Conservation (phyloP, 192 early-diverging fungal genomes). For the Geranomyces variabilis region DNA sequence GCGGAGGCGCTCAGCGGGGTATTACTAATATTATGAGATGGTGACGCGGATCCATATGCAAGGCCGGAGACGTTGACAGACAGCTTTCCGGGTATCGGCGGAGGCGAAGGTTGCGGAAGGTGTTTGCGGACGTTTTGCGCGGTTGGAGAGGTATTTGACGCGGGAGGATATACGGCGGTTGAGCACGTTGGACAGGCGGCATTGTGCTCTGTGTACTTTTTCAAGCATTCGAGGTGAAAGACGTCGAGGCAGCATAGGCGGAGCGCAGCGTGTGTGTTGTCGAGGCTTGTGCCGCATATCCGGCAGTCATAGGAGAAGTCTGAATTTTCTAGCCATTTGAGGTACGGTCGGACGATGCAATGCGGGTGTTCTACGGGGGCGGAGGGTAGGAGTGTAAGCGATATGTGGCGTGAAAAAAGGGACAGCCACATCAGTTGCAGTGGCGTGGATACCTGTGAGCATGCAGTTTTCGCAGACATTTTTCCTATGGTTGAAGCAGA, state of each 20-base stretch:
- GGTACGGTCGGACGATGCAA: conserved; percentile 51
- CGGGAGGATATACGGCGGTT: not conserved
- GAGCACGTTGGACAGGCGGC: conserved; percentile 5
- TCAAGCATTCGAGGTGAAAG: conserved; percentile 14
- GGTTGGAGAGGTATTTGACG: conserved; percentile 1
- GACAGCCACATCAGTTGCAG: not conserved
- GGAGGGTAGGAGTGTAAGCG: not conserved
- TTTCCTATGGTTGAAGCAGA: conserved; percentile 59
- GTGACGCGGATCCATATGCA: no score
- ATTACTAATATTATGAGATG: no score
- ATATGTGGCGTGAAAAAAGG: not conserved
- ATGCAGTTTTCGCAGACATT: conserved; percentile 65
- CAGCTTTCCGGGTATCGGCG: no score
- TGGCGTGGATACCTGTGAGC: conserved; percentile 30
- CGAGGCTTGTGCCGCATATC: conserved; percentile 46
- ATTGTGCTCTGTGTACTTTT: not conserved
- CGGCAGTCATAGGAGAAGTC: conserved; percentile 55
- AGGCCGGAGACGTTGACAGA: no score
- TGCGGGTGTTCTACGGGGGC: conserved; percentile 13
- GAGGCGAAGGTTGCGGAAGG: not conserved
- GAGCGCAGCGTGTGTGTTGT: conserved; percentile 38
- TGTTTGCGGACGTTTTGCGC: conserved; percentile 7
- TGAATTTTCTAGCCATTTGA: conserved; percentile 61
- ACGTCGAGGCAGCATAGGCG: conserved; percentile 55
- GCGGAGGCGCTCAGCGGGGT: not conserved